Evolutionary conservation across 2,329 filamentous ascomycete genomes (phyloP).

Genomic region (Stylonectria norvegica): DNA sequence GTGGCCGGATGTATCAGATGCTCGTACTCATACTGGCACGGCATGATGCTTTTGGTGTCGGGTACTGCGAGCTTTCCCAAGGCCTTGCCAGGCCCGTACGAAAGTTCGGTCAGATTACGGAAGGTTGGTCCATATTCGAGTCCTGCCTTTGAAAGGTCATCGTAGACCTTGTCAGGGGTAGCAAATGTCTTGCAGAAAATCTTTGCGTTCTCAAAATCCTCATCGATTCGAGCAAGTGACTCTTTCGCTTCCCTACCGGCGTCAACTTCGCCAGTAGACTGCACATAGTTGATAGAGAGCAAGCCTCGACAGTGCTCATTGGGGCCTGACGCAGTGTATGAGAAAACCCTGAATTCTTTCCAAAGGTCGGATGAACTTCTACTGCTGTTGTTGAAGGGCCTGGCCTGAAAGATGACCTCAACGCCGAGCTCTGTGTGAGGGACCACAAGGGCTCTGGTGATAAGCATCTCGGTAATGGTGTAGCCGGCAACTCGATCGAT

Average conservation of each 20-base stretch:
- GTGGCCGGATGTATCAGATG: conserved; percentile 7
- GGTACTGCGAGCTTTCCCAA: background rate
- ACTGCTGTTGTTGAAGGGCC: conserved; percentile 3
- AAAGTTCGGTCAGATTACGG: background rate
- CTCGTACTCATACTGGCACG: background rate
- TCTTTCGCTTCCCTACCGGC: conserved; percentile 1
- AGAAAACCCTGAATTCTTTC: background rate
- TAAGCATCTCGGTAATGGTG: background rate
- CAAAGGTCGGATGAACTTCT: background rate
- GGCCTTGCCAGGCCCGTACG: background rate
- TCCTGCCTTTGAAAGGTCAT: background rate
- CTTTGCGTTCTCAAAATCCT: conserved; percentile 2
- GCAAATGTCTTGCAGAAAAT: background rate
- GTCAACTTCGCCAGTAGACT: conserved; percentile 1
- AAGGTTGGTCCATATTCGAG: background rate
- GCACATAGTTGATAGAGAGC: background rate
- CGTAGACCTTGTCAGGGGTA: background rate
- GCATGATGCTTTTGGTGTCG: conserved; percentile 1
- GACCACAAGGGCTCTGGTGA: background rate
- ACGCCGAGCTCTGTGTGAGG: background rate
- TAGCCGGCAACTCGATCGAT: background rate
- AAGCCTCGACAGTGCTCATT: conserved; percentile 4
- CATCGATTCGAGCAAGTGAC: background rate
- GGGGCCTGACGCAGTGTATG: background rate
- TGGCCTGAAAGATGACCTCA: background rate